Evolutionary conservation across 768 basidiomycete genomes (phyloP).

Genomic region (Gymnopilus junonius): DNA sequence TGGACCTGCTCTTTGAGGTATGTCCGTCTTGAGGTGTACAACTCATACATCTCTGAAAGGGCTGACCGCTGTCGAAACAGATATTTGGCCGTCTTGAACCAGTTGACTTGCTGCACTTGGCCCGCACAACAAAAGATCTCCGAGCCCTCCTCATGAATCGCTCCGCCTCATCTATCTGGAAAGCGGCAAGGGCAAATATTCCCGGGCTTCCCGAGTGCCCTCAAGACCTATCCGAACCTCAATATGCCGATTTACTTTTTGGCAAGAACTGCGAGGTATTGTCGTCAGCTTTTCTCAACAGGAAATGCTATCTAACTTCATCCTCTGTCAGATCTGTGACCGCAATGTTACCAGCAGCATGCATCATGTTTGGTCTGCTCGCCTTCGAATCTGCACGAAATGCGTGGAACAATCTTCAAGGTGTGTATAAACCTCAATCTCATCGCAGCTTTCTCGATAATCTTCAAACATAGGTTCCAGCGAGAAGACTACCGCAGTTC

Average conservation of each 20-base stretch:
- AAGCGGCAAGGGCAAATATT: slow-evolving; percentile 37
- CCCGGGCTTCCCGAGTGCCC: slow-evolving; percentile 46
- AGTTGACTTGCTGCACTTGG: slow-evolving; percentile 46
- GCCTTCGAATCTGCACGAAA: not conserved
- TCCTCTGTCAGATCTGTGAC: not conserved
- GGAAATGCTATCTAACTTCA: not conserved
- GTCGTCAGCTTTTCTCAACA: not conserved
- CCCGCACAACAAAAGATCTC: slow-evolving; percentile 47
- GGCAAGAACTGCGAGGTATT: slow-evolving; percentile 40
- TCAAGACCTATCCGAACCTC: slow-evolving; percentile 45
- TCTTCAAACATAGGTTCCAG: not conserved
- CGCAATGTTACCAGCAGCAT: not conserved
- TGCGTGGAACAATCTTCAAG: not conserved
- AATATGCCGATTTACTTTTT: slow-evolving; percentile 49
- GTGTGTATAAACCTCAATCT: not conserved
- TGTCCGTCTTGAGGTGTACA: not conserved
- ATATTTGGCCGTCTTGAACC: slow-evolving; percentile 50
- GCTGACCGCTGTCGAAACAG: slow-evolving; percentile 12
- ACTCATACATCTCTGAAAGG: not conserved
- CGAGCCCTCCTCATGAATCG: slow-evolving; percentile 45
- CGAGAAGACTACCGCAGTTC: not conserved
- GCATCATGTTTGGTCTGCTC: not conserved
- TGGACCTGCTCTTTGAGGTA: slow-evolving; percentile 34
- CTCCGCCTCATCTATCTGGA: slow-evolving; percentile 46
- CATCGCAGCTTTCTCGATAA: not conserved